Percentiles rank a stretch among this genome's conserved stretches.
Evolutionary conservation across 2,329 filamentous ascomycete genomes (phyloP).

Genomic region (Apiospora arundinis): DNA sequence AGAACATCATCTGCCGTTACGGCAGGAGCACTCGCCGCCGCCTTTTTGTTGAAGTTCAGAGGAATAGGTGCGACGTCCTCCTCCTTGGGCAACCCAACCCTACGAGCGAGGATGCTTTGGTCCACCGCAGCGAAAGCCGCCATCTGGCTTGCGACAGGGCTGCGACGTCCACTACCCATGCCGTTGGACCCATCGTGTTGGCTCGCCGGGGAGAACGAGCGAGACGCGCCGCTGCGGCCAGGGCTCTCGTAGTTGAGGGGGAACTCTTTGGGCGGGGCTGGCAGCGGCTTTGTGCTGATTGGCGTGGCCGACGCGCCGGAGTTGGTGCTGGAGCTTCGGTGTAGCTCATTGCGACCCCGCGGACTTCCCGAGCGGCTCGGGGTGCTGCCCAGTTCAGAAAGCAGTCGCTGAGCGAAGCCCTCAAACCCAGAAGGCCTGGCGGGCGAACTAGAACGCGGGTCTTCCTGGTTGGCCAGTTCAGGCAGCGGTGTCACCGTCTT

Average conservation of each 20-base stretch:
- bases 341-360: slow-evolving; percentile 55
- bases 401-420: slow-evolving; percentile 66
- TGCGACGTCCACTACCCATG: slow-evolving; percentile 35
- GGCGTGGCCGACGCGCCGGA: slow-evolving; percentile 33
- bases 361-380: slow-evolving; percentile 59
- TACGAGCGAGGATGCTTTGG: slow-evolving; percentile 64
- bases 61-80: slow-evolving; percentile 53
- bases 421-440: slow-evolving; percentile 62
- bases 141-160: slow-evolving; percentile 55
- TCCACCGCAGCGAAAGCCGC: slow-evolving; percentile 69
- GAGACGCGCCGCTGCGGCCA: slow-evolving; percentile 35
- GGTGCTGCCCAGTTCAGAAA: slow-evolving; percentile 64
- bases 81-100: slow-evolving; percentile 55
- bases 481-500: slow-evolving; percentile 35
- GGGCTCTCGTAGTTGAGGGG: slow-evolving; percentile 46
- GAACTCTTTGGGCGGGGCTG: slow-evolving; percentile 51
- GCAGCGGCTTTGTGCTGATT: slow-evolving; percentile 41
- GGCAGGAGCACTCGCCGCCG: slow-evolving; percentile 22
- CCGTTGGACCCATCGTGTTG: slow-evolving; percentile 34
- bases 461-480: slow-evolving; percentile 53
- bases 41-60: slow-evolving; percentile 46
- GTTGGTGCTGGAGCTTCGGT: slow-evolving; percentile 33
- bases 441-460: slow-evolving; percentile 57
- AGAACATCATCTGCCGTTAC: slow-evolving; percentile 27
- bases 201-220: slow-evolving; percentile 51